Conservation (phyloP, 192 early-diverging fungal species). For the Jimgerdemannia flammicorona region DNA sequence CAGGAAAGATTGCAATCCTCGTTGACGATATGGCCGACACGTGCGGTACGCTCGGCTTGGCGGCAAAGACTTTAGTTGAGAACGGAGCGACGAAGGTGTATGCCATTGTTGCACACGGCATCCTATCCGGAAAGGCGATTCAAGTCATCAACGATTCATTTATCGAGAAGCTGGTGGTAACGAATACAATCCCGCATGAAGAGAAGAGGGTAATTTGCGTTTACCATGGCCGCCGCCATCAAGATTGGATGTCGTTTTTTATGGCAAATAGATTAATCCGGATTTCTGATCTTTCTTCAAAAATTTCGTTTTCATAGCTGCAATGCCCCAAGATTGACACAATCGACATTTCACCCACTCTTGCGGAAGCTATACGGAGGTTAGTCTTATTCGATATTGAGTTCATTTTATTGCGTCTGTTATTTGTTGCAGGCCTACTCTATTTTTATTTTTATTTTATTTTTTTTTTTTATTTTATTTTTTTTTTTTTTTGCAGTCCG, state of each 20-base stretch:
- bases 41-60: conserved; percentile 84
- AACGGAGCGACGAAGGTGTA: conserved; percentile 92
- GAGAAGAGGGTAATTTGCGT: conserved; percentile 59
- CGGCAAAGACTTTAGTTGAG: conserved; percentile 83
- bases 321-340: conserved; percentile 76
- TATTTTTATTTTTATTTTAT: conserved; percentile 1
- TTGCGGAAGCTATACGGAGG: conserved; percentile 71
- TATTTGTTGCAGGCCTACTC: neutral
- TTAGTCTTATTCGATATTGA: conserved; percentile 4
- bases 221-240: too few relatives aligned
- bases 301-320: neutral
- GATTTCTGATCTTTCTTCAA: too few relatives aligned
- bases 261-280: neutral
- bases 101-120: conserved; percentile 94
- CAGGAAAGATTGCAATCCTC: conserved; percentile 84
- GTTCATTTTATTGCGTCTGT: neutral
- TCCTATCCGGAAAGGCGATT: conserved; percentile 89
- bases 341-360: conserved; percentile 76
- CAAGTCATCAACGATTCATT: conserved; percentile 78
- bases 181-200: conserved; percentile 80
- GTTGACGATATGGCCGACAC: conserved; percentile 99
- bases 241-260: neutral
- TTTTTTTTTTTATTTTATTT: neutral
- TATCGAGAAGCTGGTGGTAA: conserved; percentile 73
- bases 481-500: neutral